phyloP scores from a whole-genome alignment of 768 basidiomycete genomes.

The Auricularia sp. region DNA sequence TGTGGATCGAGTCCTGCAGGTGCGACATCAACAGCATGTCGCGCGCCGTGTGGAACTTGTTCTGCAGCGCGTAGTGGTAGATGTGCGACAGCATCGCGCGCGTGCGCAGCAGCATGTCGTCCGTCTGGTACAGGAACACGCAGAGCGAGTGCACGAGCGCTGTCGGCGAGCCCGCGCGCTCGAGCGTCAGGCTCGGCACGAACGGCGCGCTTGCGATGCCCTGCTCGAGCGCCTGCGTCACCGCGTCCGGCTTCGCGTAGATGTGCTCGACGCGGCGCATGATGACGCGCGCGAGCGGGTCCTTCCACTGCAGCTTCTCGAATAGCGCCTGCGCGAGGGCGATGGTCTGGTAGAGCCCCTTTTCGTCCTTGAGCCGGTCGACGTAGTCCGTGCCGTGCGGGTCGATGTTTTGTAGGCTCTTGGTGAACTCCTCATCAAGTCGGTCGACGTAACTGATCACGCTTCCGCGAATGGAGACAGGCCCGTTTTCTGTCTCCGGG shows the following conservation, averaged over 20 bases:
- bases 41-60: slow-evolving; percentile 91
- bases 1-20: slow-evolving; percentile 91
- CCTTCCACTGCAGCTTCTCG: slow-evolving; percentile 65
- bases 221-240: slow-evolving; percentile 82
- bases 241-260: slow-evolving; percentile 95
- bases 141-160: slow-evolving; percentile 82
- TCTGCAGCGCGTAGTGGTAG: slow-evolving; percentile 93
- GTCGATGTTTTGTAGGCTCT: slow-evolving; percentile 94
- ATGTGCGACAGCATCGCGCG: slow-evolving; percentile 97
- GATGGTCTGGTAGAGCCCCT: slow-evolving; percentile 85
- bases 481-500: slow-evolving; percentile 59
- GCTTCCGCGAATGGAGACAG: slow-evolving; percentile 85
- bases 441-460: slow-evolving; percentile 95
- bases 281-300: slow-evolving; percentile 76
- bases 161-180: slow-evolving; percentile 46
- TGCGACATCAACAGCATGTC: slow-evolving; percentile 99
- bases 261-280: slow-evolving; percentile 97
- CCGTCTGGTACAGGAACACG: slow-evolving; percentile 85
- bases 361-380: slow-evolving; percentile 92
- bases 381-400: slow-evolving; percentile 99
- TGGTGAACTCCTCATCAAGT: slow-evolving; percentile 95
- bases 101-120: slow-evolving; percentile 85
- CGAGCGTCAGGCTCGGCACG: slow-evolving; percentile 52
- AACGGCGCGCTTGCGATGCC: slow-evolving; percentile 47
- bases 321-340: slow-evolving; percentile 88